phyloP scores from a whole-genome alignment of 2,329 filamentous ascomycete species.

The Aschersonia sp. region DNA sequence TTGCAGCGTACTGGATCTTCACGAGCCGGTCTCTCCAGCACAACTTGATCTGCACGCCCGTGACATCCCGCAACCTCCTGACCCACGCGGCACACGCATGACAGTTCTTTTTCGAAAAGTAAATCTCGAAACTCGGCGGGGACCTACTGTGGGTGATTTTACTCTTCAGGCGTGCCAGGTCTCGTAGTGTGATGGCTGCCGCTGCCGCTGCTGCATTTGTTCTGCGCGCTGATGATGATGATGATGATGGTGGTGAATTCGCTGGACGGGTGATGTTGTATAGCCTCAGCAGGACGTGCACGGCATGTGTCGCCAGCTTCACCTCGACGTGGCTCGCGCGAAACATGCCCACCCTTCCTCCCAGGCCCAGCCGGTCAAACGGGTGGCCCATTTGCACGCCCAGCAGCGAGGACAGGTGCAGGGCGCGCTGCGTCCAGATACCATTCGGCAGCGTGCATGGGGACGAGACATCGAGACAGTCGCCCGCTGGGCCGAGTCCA shows the following conservation, averaged over 20 bases:
- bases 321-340: constrained; percentile 23
- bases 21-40: constrained; percentile 14
- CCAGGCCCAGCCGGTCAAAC: constrained; percentile 11
- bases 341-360: constrained; percentile 10
- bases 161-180: constrained; percentile 10
- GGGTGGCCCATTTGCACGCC: constrained; percentile 13
- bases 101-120: constrained; percentile 21
- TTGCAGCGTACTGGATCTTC: constrained; percentile 11
- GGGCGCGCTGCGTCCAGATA: constrained; percentile 16
- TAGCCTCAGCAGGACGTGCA: constrained; percentile 13
- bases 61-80: constrained; percentile 9
- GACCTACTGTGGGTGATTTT: constrained; percentile 11
- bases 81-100: constrained; percentile 12
- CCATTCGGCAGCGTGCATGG: constrained; percentile 13
- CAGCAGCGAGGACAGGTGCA: constrained; percentile 14
- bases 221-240: not conserved
- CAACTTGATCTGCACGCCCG: constrained; percentile 13
- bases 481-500: constrained; percentile 12
- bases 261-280: constrained; percentile 10
- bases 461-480: constrained; percentile 11
- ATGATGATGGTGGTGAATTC: not conserved
- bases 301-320: constrained; percentile 20
- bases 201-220: no score
- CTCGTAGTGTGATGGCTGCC: constrained; percentile 6
- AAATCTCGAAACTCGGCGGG: constrained; percentile 16